Evolutionary conservation across 2,329 filamentous ascomycete genomes (phyloP).

Genomic region (Fusarium oxysporum): DNA sequence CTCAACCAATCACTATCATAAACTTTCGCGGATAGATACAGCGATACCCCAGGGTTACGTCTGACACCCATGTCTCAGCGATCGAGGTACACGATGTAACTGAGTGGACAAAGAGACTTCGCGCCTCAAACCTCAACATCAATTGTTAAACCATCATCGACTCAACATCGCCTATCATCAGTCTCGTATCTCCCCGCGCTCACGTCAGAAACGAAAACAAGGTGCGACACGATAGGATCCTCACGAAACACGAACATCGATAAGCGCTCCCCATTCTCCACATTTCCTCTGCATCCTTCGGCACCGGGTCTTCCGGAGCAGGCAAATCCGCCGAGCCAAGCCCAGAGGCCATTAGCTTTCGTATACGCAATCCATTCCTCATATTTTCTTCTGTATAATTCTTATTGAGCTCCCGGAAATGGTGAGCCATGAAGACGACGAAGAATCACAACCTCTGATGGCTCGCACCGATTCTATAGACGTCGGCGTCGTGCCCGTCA

Average conservation of each 20-base stretch:
- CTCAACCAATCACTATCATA: conserved; percentile 24
- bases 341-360: neutral
- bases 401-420: conserved; percentile 38
- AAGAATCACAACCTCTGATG: conserved; percentile 56
- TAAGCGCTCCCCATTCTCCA: conserved; percentile 15
- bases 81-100: neutral
- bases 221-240: conserved; percentile 11
- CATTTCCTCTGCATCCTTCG: conserved; percentile 28
- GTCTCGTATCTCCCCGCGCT: neutral
- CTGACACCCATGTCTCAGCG: neutral
- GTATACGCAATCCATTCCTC: conserved; percentile 16
- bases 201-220: neutral
- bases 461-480: conserved; percentile 48
- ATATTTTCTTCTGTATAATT: neutral
- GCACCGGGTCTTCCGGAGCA: conserved; percentile 27
- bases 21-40: neutral
- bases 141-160: neutral
- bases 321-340: conserved; percentile 32
- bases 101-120: conserved; percentile 10
- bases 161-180: neutral
- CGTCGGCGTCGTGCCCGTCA: conserved; percentile 42
- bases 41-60: neutral
- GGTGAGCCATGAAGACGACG: conserved; percentile 48
- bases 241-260: conserved; percentile 25
- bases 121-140: neutral